These are phyloP conservation scores for Nannizzia gypsea DNA, from an alignment of 2,329 filamentous ascomycete genomes.

Conservation along the genomic window DNA sequence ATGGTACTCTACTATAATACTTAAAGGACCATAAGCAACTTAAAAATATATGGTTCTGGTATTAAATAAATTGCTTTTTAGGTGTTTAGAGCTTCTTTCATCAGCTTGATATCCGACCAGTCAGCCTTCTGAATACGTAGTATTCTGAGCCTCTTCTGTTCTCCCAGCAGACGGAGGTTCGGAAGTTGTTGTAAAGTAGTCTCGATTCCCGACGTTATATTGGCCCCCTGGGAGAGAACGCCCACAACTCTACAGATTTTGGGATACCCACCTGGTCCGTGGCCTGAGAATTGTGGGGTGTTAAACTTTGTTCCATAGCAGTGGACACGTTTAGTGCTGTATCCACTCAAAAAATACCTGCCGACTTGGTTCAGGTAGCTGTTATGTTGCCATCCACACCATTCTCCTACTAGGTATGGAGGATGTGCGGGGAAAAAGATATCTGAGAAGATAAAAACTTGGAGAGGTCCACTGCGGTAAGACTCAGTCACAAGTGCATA, in stretches of 20 bases:
- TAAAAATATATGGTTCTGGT: no score
- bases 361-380: conserved; percentile 6
- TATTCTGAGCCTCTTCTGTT: not conserved
- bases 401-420: conserved; percentile 10
- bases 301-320: not conserved
- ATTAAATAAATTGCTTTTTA: not conserved
- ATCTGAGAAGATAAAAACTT: conserved; percentile 13
- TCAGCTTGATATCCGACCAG: conserved; percentile 9
- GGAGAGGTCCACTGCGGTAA: conserved; percentile 8
- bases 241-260: conserved; percentile 10
- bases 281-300: not conserved
- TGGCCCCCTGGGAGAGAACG: not conserved
- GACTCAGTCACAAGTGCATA: conserved; percentile 14
- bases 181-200: not conserved
- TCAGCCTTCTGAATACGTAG: conserved; percentile 9
- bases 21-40: no score
- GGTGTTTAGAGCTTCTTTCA: conserved; percentile 7
- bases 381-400: conserved; percentile 9
- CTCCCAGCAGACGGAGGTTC: no score
- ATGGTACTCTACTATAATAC: no score
- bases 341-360: conserved; percentile 5
- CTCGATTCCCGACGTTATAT: not conserved
- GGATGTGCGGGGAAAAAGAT: conserved; percentile 9
- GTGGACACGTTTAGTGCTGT: not conserved
- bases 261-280: no score